Conservation (phyloP, 371 early-diverging fungal species). For the Haplosporangium sp. region DNA sequence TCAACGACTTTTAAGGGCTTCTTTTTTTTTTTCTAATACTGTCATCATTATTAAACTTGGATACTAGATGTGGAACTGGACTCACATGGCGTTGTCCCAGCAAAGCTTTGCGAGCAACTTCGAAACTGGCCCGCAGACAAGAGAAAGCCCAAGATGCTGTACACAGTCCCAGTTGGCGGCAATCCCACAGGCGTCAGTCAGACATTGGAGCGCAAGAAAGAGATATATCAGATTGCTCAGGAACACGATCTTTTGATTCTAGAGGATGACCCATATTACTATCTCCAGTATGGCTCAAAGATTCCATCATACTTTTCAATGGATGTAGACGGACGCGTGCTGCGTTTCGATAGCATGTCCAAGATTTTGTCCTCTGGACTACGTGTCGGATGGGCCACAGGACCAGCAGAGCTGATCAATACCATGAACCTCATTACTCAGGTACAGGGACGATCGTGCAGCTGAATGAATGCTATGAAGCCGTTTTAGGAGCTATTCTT, state of each 20-base stretch:
- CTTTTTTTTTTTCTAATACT: neutral
- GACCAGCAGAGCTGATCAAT: conserved; percentile 73
- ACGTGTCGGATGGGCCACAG: conserved; percentile 85
- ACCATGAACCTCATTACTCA: conserved; percentile 79
- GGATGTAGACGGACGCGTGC: conserved; percentile 82
- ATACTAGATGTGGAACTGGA: conserved; percentile 63
- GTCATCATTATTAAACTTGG: no score
- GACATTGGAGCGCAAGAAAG: conserved; percentile 67
- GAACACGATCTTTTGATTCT: conserved; percentile 73
- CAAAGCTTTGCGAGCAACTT: conserved; percentile 61
- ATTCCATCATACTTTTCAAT: conserved; percentile 79
- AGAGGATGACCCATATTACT: conserved; percentile 88
- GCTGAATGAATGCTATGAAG: neutral
- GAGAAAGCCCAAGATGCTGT: conserved; percentile 60
- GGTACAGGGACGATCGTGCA: conserved; percentile 34
- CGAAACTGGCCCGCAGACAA: conserved; percentile 62
- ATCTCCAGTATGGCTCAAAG: conserved; percentile 63
- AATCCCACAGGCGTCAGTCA: conserved; percentile 81
- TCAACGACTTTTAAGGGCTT: no score
- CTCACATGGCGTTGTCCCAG: conserved; percentile 64
- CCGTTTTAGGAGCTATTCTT: neutral
- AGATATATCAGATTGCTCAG: conserved; percentile 68
- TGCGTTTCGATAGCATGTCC: conserved; percentile 87
- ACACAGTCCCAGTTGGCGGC: conserved; percentile 74
- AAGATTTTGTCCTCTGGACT: conserved; percentile 84